phyloP scores from a whole-genome alignment of 225 moss, liverwort and hornwort genomes.

The Straminergon stramineum region DNA sequence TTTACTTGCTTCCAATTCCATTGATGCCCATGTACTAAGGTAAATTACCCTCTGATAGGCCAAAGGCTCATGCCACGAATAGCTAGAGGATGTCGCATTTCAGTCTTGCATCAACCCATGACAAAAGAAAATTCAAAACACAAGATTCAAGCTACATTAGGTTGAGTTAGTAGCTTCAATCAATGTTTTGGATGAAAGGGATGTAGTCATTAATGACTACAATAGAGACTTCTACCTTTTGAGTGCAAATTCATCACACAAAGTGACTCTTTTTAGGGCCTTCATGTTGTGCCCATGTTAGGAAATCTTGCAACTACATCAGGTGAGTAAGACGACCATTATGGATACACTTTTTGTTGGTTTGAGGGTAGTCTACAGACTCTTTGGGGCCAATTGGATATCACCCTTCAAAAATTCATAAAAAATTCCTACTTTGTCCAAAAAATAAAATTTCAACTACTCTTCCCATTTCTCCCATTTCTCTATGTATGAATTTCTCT shows the following conservation, averaged over 20 bases:
- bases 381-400: not conserved
- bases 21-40: not conserved
- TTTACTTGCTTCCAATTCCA: not conserved
- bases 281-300: not conserved
- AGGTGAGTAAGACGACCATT: not conserved
- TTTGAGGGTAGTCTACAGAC: not conserved
- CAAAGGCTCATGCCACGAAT: not conserved
- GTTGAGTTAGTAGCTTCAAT: not conserved
- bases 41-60: not conserved
- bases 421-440: no score
- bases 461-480: no score
- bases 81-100: not conserved
- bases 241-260: not conserved
- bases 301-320: accelerated
- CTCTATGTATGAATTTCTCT: no score
- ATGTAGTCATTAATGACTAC: not conserved
- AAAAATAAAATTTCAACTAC: no score
- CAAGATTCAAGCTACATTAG: no score
- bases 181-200: not conserved
- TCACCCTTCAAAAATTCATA: not conserved
- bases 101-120: not conserved
- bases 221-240: not conserved
- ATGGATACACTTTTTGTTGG: not conserved
- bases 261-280: not conserved
- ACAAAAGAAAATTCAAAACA: no score